These are phyloP conservation scores for Nidula niveotomentosa DNA, from an alignment of 1,284 basidiomycete species.

Conservation along the genomic window DNA sequence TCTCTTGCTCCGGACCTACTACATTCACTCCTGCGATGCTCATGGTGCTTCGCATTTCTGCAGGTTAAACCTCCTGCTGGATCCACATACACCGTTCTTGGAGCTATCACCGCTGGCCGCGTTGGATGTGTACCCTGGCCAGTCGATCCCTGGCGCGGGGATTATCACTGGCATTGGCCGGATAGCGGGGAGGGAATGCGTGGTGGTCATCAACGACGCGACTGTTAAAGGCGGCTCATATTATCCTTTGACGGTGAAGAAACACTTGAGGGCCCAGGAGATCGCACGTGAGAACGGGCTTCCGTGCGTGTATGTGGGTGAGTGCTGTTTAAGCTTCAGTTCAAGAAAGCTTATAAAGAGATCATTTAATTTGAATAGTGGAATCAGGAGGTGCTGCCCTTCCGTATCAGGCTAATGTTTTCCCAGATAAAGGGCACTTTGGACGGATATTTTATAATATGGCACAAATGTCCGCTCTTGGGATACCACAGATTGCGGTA, in stretches of 20 bases:
- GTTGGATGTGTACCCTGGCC: slow-evolving; percentile 81
- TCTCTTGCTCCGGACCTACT: too few species aligned
- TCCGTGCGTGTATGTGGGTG: slow-evolving; percentile 92
- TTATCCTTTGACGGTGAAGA: slow-evolving; percentile 94
- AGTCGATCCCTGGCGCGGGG: slow-evolving; percentile 85
- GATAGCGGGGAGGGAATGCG: slow-evolving; percentile 83
- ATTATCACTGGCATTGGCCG: slow-evolving; percentile 88
- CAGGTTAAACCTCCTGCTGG: slow-evolving; percentile 61
- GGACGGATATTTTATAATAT: slow-evolving; percentile 98
- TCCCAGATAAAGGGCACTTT: slow-evolving; percentile 92
- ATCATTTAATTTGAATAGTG: slow-evolving; percentile 42
- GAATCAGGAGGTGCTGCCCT: slow-evolving; percentile 94
- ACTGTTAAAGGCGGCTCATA: slow-evolving; percentile 94
- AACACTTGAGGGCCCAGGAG: slow-evolving; percentile 92
- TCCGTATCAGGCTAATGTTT: slow-evolving; percentile 91
- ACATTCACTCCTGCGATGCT: not conserved
- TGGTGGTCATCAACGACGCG: slow-evolving; percentile 92
- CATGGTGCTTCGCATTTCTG: not conserved
- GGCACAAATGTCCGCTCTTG: slow-evolving; percentile 90
- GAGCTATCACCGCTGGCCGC: slow-evolving; percentile 88
- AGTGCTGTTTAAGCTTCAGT: slow-evolving; percentile 7
- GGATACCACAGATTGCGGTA: slow-evolving; percentile 90
- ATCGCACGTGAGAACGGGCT: slow-evolving; percentile 88
- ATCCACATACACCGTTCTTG: slow-evolving; percentile 88
- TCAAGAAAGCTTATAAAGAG: too few species aligned